Base-by-base conservation (phyloP, 208 protist genomes). In the Endotrypanum monterogeii region DNA sequence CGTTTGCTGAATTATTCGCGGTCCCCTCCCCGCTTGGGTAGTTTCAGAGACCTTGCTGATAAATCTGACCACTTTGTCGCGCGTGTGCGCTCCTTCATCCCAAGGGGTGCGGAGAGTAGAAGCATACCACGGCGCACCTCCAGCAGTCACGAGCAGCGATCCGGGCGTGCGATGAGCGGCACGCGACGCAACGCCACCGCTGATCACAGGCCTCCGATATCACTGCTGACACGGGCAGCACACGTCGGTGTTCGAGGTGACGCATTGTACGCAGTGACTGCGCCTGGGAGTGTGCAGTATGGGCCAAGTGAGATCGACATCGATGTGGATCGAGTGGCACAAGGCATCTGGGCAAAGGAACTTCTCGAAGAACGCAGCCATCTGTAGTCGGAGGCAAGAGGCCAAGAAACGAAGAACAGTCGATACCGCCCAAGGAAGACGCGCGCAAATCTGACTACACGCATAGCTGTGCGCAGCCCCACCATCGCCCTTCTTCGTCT, bases 341-440 rank as follows among this genome's bases (percentile, higher is more conserved):
- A 89, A 63, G 89, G 89, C 2, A 50, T 91, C 25, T 93, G 89
- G 89, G 89, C 89, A 12, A 75, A 93, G 74, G 72, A 93, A 39
- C 20, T 91, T 28, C 74, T 93, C 3, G 68, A 76, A 28, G 68
- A 88, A 30, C 81, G 89, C n/a, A 41, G 56, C 23, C 61, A 37
- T 46, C 58, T 80, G 1, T 80, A 67, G 41, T 18, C 41, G 7
- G 52, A 2, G 14, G 14, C n/a, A 39, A 3, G 6, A 18, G n/a
- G n/a, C 23, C 25, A 41, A 11, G 58, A 61, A 6, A 25, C 44
- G 1, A 23, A 11, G 44, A 63, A 63, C 35, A 4, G 58, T 2
- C 18, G 25, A 46, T 63, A 18, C 20, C 35, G 25, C 12, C 20
- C 58, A 16, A 63, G 9, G 35, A 46, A 4, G 35, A 16, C 18